Evolutionary conservation across 148 eudicot genomes (phyloP).

Genomic region (Linanthus parryae): DNA sequence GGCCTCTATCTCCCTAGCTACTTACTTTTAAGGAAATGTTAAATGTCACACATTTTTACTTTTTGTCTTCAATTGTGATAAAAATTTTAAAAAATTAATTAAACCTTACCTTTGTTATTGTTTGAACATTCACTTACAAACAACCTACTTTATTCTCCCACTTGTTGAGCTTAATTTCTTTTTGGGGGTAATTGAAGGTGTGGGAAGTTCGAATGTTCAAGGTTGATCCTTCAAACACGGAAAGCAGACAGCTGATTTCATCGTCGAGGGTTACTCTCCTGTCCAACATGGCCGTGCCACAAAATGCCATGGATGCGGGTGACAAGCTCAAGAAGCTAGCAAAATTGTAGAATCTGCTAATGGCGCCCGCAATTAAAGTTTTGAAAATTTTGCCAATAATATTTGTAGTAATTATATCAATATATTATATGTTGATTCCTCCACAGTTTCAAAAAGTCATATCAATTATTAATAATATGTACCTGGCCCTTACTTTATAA

Average conservation of each 20-base stretch:
- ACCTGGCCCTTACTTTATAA: too few species aligned
- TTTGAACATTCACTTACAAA: not conserved
- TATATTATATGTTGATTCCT: too few species aligned
- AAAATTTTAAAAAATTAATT: too few species aligned
- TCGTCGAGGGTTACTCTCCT: conserved; percentile 4
- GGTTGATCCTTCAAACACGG: not conserved
- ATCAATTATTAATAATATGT: too few species aligned
- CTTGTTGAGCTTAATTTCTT: not conserved
- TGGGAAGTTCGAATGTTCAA: conserved; percentile 9
- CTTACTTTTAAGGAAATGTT: not conserved
- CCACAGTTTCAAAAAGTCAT: too few species aligned
- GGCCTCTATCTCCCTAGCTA: not conserved
- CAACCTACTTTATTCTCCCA: not conserved
- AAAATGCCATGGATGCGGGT: not conserved
- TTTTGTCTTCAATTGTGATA: not conserved
- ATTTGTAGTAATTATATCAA: too few species aligned
- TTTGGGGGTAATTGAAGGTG: not conserved
- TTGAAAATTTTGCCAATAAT: too few species aligned
- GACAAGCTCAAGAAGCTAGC: conserved; percentile 10
- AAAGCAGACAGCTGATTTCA: conserved; percentile 7
- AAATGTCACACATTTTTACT: not conserved
- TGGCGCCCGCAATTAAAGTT: too few species aligned
- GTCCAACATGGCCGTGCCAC: not conserved
- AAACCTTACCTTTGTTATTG: not conserved
- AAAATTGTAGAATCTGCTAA: too few species aligned